Conservation (phyloP, 768 basidiomycete genomes). For the Coprinopsis strossmayeri region DNA sequence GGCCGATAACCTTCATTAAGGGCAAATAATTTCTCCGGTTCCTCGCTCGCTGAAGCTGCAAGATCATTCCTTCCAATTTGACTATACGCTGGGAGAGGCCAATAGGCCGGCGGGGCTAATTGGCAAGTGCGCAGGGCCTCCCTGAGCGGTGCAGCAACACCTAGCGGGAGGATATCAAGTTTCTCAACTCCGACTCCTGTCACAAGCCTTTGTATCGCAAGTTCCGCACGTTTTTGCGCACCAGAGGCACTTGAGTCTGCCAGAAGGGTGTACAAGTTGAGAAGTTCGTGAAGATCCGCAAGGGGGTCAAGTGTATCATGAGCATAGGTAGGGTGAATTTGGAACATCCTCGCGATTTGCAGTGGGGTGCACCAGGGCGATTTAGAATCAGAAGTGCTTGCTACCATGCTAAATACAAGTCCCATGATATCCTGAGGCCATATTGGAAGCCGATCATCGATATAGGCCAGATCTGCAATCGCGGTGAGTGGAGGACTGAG, state of each 20-base stretch:
- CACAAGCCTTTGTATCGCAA: slow-evolving; percentile 52
- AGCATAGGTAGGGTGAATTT: slow-evolving; percentile 47
- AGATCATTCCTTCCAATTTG: slow-evolving; percentile 73
- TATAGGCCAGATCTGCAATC: slow-evolving; percentile 33
- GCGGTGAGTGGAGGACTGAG: background rate
- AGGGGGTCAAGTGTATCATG: slow-evolving; percentile 62
- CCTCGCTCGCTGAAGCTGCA: slow-evolving; percentile 50
- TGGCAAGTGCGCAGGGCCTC: slow-evolving; percentile 87
- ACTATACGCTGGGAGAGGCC: slow-evolving; percentile 63
- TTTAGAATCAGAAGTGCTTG: slow-evolving; percentile 38
- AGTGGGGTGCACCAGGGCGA: slow-evolving; percentile 45
- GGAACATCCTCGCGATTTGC: slow-evolving; percentile 40
- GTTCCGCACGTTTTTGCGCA: slow-evolving; percentile 60
- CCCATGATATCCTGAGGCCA: slow-evolving; percentile 68
- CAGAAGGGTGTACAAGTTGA: slow-evolving; percentile 50
- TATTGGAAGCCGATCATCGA: slow-evolving; percentile 68
- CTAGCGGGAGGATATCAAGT: slow-evolving; percentile 55
- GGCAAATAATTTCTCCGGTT: slow-evolving; percentile 36
- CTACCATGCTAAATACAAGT: background rate
- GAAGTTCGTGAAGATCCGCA: slow-evolving; percentile 44
- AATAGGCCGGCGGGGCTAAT: slow-evolving; percentile 64
- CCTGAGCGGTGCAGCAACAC: slow-evolving; percentile 69
- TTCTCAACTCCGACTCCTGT: slow-evolving; percentile 39
- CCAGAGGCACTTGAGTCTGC: slow-evolving; percentile 46
- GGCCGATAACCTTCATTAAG: slow-evolving; percentile 52